These are phyloP conservation scores for Fusarium coicis DNA, from an alignment of 2,329 filamentous ascomycete genomes.

Conservation along the genomic window DNA sequence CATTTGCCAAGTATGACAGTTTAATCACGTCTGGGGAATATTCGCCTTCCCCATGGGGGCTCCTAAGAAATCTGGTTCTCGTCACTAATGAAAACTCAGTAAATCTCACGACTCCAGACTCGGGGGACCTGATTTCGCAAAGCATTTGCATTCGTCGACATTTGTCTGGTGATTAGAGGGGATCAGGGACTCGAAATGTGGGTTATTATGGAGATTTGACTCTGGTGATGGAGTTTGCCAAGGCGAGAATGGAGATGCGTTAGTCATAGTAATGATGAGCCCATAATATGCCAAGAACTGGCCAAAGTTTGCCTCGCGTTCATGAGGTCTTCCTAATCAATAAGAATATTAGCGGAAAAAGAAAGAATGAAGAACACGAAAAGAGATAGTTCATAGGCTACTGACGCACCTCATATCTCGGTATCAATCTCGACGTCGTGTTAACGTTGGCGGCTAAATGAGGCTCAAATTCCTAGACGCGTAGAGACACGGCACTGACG, in stretches of 20 bases:
- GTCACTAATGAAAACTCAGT: slow-evolving; percentile 16
- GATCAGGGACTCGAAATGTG: slow-evolving; percentile 24
- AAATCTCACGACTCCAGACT: background rate
- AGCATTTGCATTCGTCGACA: background rate
- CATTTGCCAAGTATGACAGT: background rate
- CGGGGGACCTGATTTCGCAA: background rate
- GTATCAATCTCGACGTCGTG: background rate
- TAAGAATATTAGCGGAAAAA: too few relatives aligned
- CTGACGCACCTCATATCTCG: too few relatives aligned
- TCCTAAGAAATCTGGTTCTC: slow-evolving; percentile 8
- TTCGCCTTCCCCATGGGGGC: slow-evolving; percentile 26
- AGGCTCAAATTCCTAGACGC: slow-evolving; percentile 15
- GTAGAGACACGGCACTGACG: slow-evolving; percentile 13
- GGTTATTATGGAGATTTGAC: slow-evolving; percentile 20
- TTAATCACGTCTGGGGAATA: slow-evolving; percentile 13
- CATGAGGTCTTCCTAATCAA: background rate
- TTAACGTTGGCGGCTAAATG: slow-evolving; percentile 23
- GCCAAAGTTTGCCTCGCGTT: slow-evolving; percentile 1
- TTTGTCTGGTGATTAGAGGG: slow-evolving; percentile 24
- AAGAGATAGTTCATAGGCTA: too few relatives aligned
- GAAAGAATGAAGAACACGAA: too few relatives aligned
- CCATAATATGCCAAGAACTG: slow-evolving; percentile 16
- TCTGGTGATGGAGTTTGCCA: slow-evolving; percentile 21
- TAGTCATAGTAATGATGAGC: slow-evolving; percentile 31
- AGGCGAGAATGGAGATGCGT: slow-evolving; percentile 16